Base-by-base conservation (phyloP, 192 early-diverging fungal species). In the Coemansia sp. region DNA sequence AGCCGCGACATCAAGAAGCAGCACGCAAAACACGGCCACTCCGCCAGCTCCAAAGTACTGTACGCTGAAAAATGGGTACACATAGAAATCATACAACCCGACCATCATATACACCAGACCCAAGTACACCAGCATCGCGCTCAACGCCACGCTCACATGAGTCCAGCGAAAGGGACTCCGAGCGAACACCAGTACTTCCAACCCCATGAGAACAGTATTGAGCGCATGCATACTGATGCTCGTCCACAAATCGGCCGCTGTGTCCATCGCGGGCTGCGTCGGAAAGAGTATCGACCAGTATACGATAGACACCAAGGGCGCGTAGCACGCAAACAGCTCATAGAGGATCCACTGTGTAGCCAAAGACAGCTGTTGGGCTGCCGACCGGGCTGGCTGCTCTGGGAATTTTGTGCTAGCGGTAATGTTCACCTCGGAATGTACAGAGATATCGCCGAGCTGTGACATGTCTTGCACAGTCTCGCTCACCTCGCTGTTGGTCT, bases 41-140 rank as follows among this genome's bases (percentile, higher is more conserved):
- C 73, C 76, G 3, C 72, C 75, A 61, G 12, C 34, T 46, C 70
- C 75, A 62, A 82, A 82, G 27, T 70, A 82, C 38, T 58, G 29
- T 1, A 62, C 34, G 25, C 74, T 74, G 19, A 82, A 82, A 38
- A 82, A 82, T 63, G 79, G 79, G 46, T 82, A 82, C 41, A 82
- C 79, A 48, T 82, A 82, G 38, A 82, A 82, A 4, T 39, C 79
- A 32, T 82, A 82, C 11, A 71, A 72, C 8, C 58, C 72, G 31
- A 82, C 75, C 79, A 82, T 82, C 66, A 82, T 66, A 57, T 82
- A 82, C 38, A 62, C 71, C 39, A 82, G 63, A 1, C 51, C 79
- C 61, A 82, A 63, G 23, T 82, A 82, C 72, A 69, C 23, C 32
- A 45, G 66, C 66, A 82, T 17, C n/a, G 68, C 21, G 6, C 25